Evolutionary conservation across 2,329 filamentous ascomycete genomes (phyloP).

Genomic region (Cylindrodendrum hubeiense): DNA sequence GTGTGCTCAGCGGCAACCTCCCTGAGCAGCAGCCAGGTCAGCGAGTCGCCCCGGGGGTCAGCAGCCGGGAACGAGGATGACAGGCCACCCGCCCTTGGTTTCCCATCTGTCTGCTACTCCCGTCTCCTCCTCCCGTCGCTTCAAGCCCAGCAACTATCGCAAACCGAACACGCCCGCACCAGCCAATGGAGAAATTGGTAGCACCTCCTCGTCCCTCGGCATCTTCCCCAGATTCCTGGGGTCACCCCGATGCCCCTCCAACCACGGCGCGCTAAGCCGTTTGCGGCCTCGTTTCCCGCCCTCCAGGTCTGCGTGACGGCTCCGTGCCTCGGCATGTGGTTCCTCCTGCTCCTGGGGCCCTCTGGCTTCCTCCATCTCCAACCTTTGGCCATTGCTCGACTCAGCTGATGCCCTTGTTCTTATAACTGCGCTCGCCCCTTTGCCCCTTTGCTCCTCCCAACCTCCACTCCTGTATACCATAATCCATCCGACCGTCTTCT

Average conservation of each 20-base stretch:
- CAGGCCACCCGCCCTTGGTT: too few relatives aligned
- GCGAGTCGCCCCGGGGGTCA: too few relatives aligned
- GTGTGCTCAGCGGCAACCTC: too few relatives aligned
- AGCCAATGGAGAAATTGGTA: constrained; percentile 19
- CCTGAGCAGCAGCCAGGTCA: too few relatives aligned
- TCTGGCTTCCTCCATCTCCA: constrained; percentile 25
- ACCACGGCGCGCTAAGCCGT: constrained; percentile 26
- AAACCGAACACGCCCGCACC: neutral
- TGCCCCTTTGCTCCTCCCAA: neutral
- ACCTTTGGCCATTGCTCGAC: constrained; percentile 15
- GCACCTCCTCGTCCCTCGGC: constrained; percentile 40
- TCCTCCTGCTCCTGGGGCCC: constrained; percentile 14
- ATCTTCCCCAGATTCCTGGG: constrained; percentile 43
- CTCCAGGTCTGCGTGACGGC: constrained; percentile 20
- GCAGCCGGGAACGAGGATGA: neutral
- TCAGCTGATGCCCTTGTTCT: constrained; percentile 38
- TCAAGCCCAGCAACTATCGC: neutral
- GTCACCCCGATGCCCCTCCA: neutral
- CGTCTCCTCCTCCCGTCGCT: neutral
- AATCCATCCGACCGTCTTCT: neutral
- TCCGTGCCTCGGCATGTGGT: constrained; percentile 43
- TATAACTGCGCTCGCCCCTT: constrained; percentile 29
- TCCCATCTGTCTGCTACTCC: neutral
- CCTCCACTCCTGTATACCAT: neutral
- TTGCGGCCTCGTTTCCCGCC: constrained; percentile 25